Evolutionary conservation across 2,329 filamentous ascomycete genomes (phyloP), one percentile per base, ranked within the genome.

Genomic region (Cladosporium sp.): DNA sequence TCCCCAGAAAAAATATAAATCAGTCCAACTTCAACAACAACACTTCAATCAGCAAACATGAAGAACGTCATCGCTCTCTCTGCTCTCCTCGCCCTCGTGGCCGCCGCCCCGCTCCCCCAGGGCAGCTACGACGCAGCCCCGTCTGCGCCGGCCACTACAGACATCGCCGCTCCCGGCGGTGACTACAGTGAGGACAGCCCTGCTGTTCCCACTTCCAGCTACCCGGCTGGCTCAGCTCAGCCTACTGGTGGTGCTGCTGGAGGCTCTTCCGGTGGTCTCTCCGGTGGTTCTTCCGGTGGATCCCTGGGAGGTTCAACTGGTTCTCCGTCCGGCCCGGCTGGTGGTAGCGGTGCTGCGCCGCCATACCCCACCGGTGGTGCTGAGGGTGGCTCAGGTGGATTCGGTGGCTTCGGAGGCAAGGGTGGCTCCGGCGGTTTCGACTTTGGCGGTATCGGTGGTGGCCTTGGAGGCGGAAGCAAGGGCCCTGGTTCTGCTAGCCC

Each of bases 41-140:
- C 20, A 43, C 12, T 42, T 29, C 29, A 27, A 27, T 27, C 22
- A 18, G 27, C 39, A 40, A 49, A 18, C 12, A 50, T 50, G 48
- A 50, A 43, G 48, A 38, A 38, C 39, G 35, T 50, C 40, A 38
- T 43, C 33, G 48, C 48, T 19, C 38, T 50, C 48, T 50, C 48
- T 32, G 39, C 41, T 20, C 41, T 50, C 22, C 32, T 50, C 25
- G 48, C 48, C 39, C 40, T 50, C 11, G 48, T 39, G 38, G 41
- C 41, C 7, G 48, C 48, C 12, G 48, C 48, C 19, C 48, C 48
- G 16, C n/a, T 50, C 2, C 48, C 48, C 5, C 35, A 43, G 32
- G 40, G 33, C 19, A 38, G 30, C 18, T 50, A 50, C 48, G 39
- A 18, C 20, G 19, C 38, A 35, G 27, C 20, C 43, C 47, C 18